These are phyloP conservation scores for Lentinus tigrinus DNA, from an alignment of 768 basidiomycete genomes.

Conservation along the genomic window DNA sequence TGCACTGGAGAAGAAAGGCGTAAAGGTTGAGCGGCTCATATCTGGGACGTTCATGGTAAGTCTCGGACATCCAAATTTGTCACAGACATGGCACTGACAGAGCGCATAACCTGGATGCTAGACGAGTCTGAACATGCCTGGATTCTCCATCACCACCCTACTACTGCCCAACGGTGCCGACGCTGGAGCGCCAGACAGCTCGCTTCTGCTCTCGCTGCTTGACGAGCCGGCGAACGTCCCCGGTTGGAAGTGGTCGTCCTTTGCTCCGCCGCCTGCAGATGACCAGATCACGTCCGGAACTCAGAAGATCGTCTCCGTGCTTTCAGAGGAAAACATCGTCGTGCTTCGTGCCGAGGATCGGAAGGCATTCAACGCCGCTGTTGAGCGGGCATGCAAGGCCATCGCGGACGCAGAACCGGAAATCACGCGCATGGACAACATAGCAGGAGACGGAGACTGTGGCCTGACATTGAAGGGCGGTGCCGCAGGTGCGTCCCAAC, in stretches of 20 bases:
- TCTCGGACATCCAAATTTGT: neutral
- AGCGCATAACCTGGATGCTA: constrained; percentile 33
- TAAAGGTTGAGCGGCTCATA: constrained; percentile 61
- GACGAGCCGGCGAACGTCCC: constrained; percentile 69
- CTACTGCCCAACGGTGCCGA: constrained; percentile 59
- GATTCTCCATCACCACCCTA: constrained; percentile 82
- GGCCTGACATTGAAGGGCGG: constrained; percentile 73
- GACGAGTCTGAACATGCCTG: constrained; percentile 93
- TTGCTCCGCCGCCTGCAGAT: constrained; percentile 35
- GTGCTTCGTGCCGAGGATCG: constrained; percentile 42
- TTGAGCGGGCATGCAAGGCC: constrained; percentile 61
- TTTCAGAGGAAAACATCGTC: neutral
- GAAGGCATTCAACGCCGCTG: constrained; percentile 48
- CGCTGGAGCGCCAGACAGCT: constrained; percentile 31
- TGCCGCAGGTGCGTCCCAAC: constrained; percentile 53
- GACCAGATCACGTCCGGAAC: constrained; percentile 12
- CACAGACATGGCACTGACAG: neutral
- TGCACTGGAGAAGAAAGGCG: constrained; percentile 53
- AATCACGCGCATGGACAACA: constrained; percentile 87
- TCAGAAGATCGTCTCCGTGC: constrained; percentile 6
- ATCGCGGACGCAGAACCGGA: constrained; percentile 81
- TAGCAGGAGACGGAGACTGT: constrained; percentile 89
- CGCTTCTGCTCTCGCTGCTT: constrained; percentile 59
- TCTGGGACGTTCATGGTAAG: constrained; percentile 85
- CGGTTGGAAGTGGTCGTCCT: constrained; percentile 83